phyloP scores from a whole-genome alignment of 208 protist species.

The Crithidia brevicula region DNA sequence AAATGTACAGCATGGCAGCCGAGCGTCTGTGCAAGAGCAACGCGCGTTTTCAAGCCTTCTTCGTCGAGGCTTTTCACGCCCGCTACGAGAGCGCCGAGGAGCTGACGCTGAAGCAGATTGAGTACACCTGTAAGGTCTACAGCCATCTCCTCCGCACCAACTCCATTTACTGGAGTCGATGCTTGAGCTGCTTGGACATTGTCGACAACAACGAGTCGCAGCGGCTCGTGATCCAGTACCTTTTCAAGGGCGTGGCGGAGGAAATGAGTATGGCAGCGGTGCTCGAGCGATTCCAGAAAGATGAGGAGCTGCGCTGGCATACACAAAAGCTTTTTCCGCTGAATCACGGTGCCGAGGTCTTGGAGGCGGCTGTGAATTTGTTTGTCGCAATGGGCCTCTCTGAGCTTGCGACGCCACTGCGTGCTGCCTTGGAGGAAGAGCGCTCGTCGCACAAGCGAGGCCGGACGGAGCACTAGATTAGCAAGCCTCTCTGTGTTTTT shows the following conservation, averaged over 20 bases:
- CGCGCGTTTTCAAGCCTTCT: slow-evolving; percentile 85
- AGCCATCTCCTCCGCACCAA: slow-evolving; percentile 96
- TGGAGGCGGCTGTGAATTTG: slow-evolving; percentile 70
- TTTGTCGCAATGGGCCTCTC: slow-evolving; percentile 78
- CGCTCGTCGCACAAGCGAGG: slow-evolving; percentile 46
- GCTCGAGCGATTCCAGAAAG: slow-evolving; percentile 43
- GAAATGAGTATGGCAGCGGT: slow-evolving; percentile 66
- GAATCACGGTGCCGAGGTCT: slow-evolving; percentile 22
- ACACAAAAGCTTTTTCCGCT: slow-evolving; percentile 69
- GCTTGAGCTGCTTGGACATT: slow-evolving; percentile 69
- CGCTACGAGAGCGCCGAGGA: slow-evolving; percentile 94
- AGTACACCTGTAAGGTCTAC: slow-evolving; percentile 98
- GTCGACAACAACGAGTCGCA: slow-evolving; percentile 77
- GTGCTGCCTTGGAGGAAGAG: slow-evolving; percentile 48
- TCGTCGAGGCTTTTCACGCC: slow-evolving; percentile 84
- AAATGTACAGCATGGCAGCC: slow-evolving; percentile 96
- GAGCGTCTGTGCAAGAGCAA: slow-evolving; percentile 96
- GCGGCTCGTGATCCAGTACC: slow-evolving; percentile 79
- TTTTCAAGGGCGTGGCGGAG: slow-evolving; percentile 69
- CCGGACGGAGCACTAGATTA: slow-evolving; percentile 22
- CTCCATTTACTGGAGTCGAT: slow-evolving; percentile 93
- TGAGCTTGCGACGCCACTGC: slow-evolving; percentile 50
- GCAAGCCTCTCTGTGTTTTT: background rate
- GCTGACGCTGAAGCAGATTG: slow-evolving; percentile 97
- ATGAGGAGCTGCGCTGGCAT: slow-evolving; percentile 57